Conservation (phyloP, 2,329 filamentous ascomycete genomes). For the Thielaviopsis euricoi region DNA sequence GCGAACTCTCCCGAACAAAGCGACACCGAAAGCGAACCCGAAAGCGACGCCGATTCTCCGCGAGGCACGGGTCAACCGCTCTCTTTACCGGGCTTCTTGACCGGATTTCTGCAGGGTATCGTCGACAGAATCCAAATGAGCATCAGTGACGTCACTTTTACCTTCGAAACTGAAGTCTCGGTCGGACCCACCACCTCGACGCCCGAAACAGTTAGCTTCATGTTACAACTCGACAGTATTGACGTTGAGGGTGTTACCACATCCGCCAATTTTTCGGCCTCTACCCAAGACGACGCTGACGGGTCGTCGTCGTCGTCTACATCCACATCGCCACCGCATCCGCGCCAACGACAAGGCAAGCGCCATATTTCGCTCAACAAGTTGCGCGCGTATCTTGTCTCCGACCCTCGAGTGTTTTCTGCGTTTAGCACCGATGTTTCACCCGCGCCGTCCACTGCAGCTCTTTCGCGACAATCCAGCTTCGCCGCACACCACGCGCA, state of each 20-base stretch:
- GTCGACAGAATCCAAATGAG: slow-evolving; percentile 52
- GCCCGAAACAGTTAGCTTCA: slow-evolving; percentile 43
- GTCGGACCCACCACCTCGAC: slow-evolving; percentile 26
- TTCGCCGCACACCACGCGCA: slow-evolving; percentile 23
- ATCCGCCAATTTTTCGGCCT: neutral
- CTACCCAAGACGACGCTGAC: neutral
- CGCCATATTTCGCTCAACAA: slow-evolving; percentile 46
- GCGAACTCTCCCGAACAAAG: slow-evolving; percentile 41
- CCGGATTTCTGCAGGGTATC: slow-evolving; percentile 57
- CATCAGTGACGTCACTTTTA: slow-evolving; percentile 48
- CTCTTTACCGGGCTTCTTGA: slow-evolving; percentile 52
- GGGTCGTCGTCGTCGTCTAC: neutral
- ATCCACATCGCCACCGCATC: neutral
- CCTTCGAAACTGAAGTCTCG: slow-evolving; percentile 44
- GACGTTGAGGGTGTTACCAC: slow-evolving; percentile 49
- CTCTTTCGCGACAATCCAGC: slow-evolving; percentile 24
- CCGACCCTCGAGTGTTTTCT: slow-evolving; percentile 50
- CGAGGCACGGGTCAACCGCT: slow-evolving; percentile 56
- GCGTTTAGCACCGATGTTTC: slow-evolving; percentile 26
- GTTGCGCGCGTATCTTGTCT: slow-evolving; percentile 48
- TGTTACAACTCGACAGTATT: slow-evolving; percentile 47
- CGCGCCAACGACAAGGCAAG: slow-evolving; percentile 34
- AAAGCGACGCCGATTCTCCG: slow-evolving; percentile 35
- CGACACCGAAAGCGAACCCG: slow-evolving; percentile 41
- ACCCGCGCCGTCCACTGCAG: slow-evolving; percentile 35